These are phyloP conservation scores for Ceratocystis huliohia DNA, from an alignment of 2,329 filamentous ascomycete species.

Conservation along the genomic window DNA sequence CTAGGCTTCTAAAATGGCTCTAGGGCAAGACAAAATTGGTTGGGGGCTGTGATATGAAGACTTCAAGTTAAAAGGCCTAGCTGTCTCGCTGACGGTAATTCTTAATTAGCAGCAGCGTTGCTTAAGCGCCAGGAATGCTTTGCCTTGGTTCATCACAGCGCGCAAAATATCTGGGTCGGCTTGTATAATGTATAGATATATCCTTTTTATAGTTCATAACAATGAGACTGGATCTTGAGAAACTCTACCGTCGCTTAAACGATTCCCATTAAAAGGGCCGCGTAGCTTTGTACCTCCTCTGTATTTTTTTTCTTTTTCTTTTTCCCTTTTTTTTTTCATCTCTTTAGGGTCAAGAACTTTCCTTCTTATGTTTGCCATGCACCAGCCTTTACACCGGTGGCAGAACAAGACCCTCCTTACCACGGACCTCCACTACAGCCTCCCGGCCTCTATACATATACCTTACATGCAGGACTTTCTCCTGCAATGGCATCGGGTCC, in stretches of 20 bases:
- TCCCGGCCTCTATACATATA: conserved; percentile 28
- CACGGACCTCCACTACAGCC: conserved; percentile 28
- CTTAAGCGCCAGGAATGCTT: background rate
- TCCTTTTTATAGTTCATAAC: conserved; percentile 6
- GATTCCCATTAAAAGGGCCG: background rate
- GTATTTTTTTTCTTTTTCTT: conserved; percentile 2
- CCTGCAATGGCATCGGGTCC: conserved; percentile 35
- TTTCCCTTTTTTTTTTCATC: background rate
- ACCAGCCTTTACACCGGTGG: background rate
- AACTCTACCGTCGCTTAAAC: background rate
- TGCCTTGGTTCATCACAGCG: background rate
- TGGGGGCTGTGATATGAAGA: background rate
- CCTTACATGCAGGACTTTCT: conserved; percentile 36
- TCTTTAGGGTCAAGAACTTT: no score
- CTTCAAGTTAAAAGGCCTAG: background rate
- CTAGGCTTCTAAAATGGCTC: conserved; percentile 19
- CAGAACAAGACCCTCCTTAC: conserved; percentile 28
- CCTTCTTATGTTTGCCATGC: background rate
- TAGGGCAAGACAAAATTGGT: background rate
- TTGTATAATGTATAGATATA: background rate
- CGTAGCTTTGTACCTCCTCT: no score
- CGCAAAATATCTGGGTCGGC: background rate
- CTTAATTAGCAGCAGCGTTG: background rate
- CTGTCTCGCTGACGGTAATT: background rate
- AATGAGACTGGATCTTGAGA: conserved; percentile 10